phyloP scores from a whole-genome alignment of 1,284 basidiomycete genomes.

The Cutaneotrichosporon dermatis region DNA sequence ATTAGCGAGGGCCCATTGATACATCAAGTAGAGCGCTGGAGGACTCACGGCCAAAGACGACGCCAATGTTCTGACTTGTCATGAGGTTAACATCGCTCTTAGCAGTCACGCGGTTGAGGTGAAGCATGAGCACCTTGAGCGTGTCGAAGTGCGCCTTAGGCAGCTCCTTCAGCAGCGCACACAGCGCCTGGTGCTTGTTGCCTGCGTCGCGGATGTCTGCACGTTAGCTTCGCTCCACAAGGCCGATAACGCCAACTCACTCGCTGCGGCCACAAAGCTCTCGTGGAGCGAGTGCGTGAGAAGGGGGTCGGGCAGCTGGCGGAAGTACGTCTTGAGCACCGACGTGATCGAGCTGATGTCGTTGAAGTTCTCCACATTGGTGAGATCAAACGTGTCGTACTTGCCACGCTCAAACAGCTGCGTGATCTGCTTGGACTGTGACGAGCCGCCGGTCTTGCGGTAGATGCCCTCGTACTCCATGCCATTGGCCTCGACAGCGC shows the following conservation, averaged over 20 bases:
- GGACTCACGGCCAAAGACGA: conserved; percentile 93
- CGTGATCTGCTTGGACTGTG: conserved; percentile 87
- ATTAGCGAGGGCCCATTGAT: not conserved
- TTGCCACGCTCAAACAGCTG: conserved; percentile 92
- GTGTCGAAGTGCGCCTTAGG: conserved; percentile 86
- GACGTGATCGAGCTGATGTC: conserved; percentile 96
- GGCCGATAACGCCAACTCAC: conserved; percentile 40
- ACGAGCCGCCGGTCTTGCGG: conserved; percentile 90
- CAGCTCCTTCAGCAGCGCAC: conserved; percentile 69
- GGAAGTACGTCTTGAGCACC: conserved; percentile 95
- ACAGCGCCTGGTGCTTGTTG: conserved; percentile 60
- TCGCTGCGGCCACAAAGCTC: conserved; percentile 71
- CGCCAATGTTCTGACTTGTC: conserved; percentile 93
- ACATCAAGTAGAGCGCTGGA: conserved; percentile 25
- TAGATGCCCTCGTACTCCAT: conserved; percentile 67
- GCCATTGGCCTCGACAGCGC: conserved; percentile 83
- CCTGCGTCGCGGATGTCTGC: conserved; percentile 60
- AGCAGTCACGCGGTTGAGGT: conserved; percentile 75
- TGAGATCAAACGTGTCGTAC: conserved; percentile 79
- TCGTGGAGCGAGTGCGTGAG: conserved; percentile 89
- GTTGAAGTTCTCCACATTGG: conserved; percentile 80
- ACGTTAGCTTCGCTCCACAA: conserved; percentile 3
- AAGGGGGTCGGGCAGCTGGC: conserved; percentile 81
- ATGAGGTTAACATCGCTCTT: conserved; percentile 76
- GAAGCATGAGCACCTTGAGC: conserved; percentile 73